phyloP scores from a whole-genome alignment of 1,139 yeast species.

The Blastobotrys buckinghamii region DNA sequence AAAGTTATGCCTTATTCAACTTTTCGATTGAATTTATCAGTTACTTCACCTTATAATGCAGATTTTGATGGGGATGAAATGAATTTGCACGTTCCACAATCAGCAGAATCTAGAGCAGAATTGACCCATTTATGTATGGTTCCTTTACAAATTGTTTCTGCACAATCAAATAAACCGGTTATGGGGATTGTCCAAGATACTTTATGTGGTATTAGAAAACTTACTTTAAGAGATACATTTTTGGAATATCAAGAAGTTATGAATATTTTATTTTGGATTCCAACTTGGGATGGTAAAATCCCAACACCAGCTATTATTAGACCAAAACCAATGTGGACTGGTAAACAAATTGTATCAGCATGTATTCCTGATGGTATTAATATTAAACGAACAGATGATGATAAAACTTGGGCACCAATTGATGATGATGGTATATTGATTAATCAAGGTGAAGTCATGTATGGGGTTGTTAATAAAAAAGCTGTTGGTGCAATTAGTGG shows the following conservation, averaged over 20 bases:
- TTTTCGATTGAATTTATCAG: slow-evolving; percentile 91
- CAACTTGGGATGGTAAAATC: slow-evolving; percentile 97
- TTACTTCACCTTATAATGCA: slow-evolving; percentile 97
- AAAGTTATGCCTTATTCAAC: slow-evolving; percentile 99
- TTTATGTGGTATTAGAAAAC: slow-evolving; percentile 90
- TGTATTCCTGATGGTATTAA: slow-evolving; percentile 96
- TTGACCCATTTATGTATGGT: slow-evolving; percentile 92
- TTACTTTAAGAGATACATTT: slow-evolving; percentile 86
- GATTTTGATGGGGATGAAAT: slow-evolving; percentile 99
- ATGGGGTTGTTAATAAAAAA: slow-evolving; percentile 96
- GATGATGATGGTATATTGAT: slow-evolving; percentile 90
- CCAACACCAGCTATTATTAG: slow-evolving; percentile 95
- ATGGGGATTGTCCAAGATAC: slow-evolving; percentile 99
- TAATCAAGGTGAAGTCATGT: slow-evolving; percentile 88
- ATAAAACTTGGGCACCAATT: slow-evolving; percentile 76
- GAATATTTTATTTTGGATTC: slow-evolving; percentile 97
- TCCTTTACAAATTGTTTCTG: slow-evolving; percentile 94
- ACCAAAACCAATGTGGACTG: slow-evolving; percentile 97
- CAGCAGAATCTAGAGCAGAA: slow-evolving; percentile 97
- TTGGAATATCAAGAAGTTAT: slow-evolving; percentile 90
- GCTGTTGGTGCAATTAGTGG: slow-evolving; percentile 99
- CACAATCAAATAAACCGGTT: slow-evolving; percentile 97
- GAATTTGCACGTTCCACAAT: slow-evolving; percentile 99
- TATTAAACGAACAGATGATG: slow-evolving; percentile 87
- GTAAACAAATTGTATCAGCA: slow-evolving; percentile 88